These are phyloP conservation scores for Saccharum spontaneum DNA, from an alignment of 176 grass and related monocot species.

Conservation along the genomic window DNA sequence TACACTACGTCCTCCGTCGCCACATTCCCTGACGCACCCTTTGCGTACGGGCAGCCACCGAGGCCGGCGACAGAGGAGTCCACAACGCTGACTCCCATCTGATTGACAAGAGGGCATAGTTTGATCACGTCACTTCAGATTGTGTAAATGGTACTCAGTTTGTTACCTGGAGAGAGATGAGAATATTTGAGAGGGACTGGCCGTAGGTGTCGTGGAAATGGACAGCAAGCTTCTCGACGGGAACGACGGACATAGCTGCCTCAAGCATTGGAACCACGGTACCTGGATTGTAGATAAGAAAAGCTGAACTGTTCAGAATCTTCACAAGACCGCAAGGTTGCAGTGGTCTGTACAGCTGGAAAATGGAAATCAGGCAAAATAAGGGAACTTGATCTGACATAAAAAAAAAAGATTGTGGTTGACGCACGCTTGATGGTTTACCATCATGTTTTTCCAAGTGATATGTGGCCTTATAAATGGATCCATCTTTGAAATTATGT, in stretches of 20 bases:
- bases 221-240: conserved; percentile 83
- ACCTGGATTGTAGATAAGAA: conserved; percentile 19
- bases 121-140: neutral
- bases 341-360: neutral
- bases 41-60: conserved; percentile 83
- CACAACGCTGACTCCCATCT: conserved; percentile 75
- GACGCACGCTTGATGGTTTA: neutral
- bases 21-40: conserved; percentile 80
- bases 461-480: neutral
- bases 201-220: conserved; percentile 98
- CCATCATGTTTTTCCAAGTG: neutral
- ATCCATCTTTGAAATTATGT: neutral
- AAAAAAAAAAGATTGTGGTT: neutral
- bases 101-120: conserved; percentile 15
- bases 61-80: conserved; percentile 80
- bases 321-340: neutral
- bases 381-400: neutral
- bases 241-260: conserved; percentile 65
- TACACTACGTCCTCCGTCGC: conserved; percentile 88
- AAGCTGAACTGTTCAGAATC: neutral
- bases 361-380: neutral
- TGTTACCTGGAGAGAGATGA: conserved; percentile 82
- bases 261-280: conserved; percentile 86
- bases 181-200: conserved; percentile 85
- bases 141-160: neutral